Evolutionary conservation across 441 rosid genomes (phyloP).

Genomic region (Iberis amara): DNA sequence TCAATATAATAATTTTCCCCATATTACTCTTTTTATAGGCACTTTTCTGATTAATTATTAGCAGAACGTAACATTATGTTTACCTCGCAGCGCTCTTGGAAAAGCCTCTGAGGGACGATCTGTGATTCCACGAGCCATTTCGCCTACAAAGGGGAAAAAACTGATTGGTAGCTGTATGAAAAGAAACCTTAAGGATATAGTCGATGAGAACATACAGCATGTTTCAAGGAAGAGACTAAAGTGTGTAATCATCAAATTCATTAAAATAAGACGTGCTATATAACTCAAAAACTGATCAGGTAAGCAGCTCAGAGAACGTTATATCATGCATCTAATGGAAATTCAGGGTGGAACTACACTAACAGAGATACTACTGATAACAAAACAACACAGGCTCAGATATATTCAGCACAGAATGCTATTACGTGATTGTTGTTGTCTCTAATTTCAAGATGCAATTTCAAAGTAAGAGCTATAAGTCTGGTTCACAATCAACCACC

Average conservation of each 20-base stretch:
- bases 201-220: conserved; percentile 11
- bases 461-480: conserved; percentile 10
- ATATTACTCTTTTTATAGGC: not conserved
- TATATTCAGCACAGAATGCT: not conserved
- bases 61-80: conserved; percentile 18
- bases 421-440: conserved; percentile 2
- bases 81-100: conserved; percentile 99
- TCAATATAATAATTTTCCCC: not conserved
- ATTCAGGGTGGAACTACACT: conserved; percentile 7
- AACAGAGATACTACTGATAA: not conserved
- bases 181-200: conserved; percentile 13
- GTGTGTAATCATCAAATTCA: conserved; percentile 9
- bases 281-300: not conserved
- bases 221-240: not conserved
- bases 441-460: not conserved
- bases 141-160: conserved; percentile 49
- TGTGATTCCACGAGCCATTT: conserved; percentile 93
- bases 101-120: conserved; percentile 76
- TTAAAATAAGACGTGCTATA: conserved; percentile 1
- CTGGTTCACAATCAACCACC: conserved; percentile 1
- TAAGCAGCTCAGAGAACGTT: conserved; percentile 9
- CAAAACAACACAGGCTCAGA: not conserved
- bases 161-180: conserved; percentile 11
- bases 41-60: conserved; percentile 16
- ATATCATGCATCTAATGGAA: conserved; percentile 11